Evolutionary conservation across 495 filamentous ascomycete genomes (phyloP).

Genomic region (Aspergillus indologenus): DNA sequence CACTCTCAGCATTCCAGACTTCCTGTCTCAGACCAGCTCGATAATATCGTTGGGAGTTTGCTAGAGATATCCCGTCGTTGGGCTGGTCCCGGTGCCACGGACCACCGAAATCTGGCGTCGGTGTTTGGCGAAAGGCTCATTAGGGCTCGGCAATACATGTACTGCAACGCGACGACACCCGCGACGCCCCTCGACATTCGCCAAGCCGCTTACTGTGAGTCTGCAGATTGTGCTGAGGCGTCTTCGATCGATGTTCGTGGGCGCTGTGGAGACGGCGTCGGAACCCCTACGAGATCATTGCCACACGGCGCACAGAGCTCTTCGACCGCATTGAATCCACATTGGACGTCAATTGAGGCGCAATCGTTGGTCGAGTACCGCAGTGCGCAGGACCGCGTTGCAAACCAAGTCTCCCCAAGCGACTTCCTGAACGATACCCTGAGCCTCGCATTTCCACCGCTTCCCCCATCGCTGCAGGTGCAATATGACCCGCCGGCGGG

Average conservation of each 20-base stretch:
- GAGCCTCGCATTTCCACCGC: slow-evolving; percentile 35
- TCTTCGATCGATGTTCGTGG: no score
- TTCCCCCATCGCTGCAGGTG: slow-evolving; percentile 30
- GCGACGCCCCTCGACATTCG: slow-evolving; percentile 30
- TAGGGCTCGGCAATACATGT: slow-evolving; percentile 14
- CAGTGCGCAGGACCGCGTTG: not conserved
- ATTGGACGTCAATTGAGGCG: no score
- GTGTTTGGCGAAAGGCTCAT: slow-evolving; percentile 32
- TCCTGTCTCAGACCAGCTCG: slow-evolving; percentile 23
- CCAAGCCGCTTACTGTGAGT: slow-evolving; percentile 37
- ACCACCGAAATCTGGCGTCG: slow-evolving; percentile 30
- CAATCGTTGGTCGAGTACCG: no score
- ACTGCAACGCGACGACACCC: slow-evolving; percentile 19
- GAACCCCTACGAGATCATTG: no score
- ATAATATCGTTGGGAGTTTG: slow-evolving; percentile 25
- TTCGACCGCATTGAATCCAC: no score
- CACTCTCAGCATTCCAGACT: slow-evolving; percentile 27
- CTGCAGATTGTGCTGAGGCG: no score
- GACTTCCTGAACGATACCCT: slow-evolving; percentile 16
- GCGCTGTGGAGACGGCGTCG: no score
- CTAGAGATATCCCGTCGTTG: slow-evolving; percentile 34
- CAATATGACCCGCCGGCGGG: no score
- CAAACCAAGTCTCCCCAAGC: not conserved
- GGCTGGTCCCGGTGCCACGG: slow-evolving; percentile 21
- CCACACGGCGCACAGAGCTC: no score